Percentiles rank a stretch among this genome's conserved stretches.
Evolutionary conservation across 352 stramenopile genomes (phyloP).

Genomic region (Globisporangium polare): DNA sequence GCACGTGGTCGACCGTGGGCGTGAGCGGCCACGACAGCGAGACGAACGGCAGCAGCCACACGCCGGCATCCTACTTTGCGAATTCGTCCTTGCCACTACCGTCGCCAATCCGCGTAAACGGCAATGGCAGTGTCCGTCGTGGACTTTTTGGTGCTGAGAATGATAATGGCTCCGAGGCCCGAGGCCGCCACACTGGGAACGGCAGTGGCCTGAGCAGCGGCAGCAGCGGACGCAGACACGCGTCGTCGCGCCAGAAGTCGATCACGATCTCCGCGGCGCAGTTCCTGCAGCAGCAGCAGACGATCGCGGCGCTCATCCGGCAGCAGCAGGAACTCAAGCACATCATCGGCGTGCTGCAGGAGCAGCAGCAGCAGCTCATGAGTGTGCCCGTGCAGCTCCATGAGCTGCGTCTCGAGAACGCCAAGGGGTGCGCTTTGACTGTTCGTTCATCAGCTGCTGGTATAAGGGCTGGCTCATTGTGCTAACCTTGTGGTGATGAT

Average conservation of each 20-base stretch:
- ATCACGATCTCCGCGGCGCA: constrained; percentile 69
- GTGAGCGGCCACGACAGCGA: not conserved
- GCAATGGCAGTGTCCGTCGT: not conserved
- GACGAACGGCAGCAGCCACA: not conserved
- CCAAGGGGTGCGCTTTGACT: constrained; percentile 32
- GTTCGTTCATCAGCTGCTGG: not conserved
- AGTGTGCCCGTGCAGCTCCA: constrained; percentile 60
- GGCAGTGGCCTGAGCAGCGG: not conserved
- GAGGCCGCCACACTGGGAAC: not conserved
- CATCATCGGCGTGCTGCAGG: constrained; percentile 65
- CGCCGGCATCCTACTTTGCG: not conserved
- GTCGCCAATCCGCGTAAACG: not conserved
- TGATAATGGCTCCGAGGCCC: not conserved
- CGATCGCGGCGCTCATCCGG: constrained; percentile 73
- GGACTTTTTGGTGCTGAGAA: constrained; percentile 6
- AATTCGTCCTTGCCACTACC: not conserved
- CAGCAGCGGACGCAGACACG: constrained; percentile 1
- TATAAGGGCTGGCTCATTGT: constrained; percentile 2
- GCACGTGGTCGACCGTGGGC: constrained; percentile 1
- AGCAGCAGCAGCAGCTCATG: constrained; percentile 78
- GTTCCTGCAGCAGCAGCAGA: constrained; percentile 79
- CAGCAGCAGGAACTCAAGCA: constrained; percentile 85
- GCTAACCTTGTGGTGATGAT: constrained; percentile 2
- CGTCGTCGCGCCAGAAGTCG: constrained; percentile 37
- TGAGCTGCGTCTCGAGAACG: constrained; percentile 55